Evolutionary conservation across 2,329 filamentous ascomycete genomes (phyloP).

Genomic region (Calonectria pteridis): DNA sequence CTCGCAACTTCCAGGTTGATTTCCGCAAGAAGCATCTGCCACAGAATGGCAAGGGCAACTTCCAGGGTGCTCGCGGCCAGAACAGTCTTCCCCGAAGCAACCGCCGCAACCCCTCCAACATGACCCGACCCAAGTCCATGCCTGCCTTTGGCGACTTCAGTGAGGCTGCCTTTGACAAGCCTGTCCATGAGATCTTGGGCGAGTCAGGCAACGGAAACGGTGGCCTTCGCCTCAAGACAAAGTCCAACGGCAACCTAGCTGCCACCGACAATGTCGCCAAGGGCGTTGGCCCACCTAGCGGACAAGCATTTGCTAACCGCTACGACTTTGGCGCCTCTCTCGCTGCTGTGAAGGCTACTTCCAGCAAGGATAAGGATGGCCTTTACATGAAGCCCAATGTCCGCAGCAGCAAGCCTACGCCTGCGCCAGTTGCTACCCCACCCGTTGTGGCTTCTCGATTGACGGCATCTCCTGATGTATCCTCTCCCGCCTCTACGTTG

Average conservation of each 20-base stretch:
- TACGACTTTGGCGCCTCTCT: conserved; percentile 98
- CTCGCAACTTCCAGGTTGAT: conserved; percentile 92
- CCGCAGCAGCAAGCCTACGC: conserved; percentile 44
- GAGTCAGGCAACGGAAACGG: conserved; percentile 68
- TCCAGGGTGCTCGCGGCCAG: conserved; percentile 58
- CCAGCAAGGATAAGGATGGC: conserved; percentile 70
- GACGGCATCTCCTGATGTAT: conserved; percentile 54
- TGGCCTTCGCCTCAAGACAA: conserved; percentile 78
- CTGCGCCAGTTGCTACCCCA: conserved; percentile 33
- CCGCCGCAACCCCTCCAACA: conserved; percentile 59
- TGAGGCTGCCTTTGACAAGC: conserved; percentile 70
- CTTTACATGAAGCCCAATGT: conserved; percentile 67
- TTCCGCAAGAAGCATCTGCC: conserved; percentile 84
- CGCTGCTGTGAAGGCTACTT: conserved; percentile 78
- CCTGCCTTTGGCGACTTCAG: conserved; percentile 79
- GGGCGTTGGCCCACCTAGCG: conserved; percentile 67
- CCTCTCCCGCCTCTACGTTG: conserved; percentile 69
- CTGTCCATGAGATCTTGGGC: conserved; percentile 72
- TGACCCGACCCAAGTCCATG: conserved; percentile 67
- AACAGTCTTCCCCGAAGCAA: conserved; percentile 76
- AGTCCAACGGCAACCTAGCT: conserved; percentile 72
- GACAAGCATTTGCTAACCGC: conserved; percentile 87
- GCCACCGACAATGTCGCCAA: conserved; percentile 72
- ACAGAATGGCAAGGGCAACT: conserved; percentile 68
- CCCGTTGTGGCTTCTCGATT: conserved; percentile 22